Percentiles rank a stretch among this genome's conserved stretches.
phyloP scores from a whole-genome alignment of 805 yeast genomes.

The Candida sakaeoensis region DNA sequence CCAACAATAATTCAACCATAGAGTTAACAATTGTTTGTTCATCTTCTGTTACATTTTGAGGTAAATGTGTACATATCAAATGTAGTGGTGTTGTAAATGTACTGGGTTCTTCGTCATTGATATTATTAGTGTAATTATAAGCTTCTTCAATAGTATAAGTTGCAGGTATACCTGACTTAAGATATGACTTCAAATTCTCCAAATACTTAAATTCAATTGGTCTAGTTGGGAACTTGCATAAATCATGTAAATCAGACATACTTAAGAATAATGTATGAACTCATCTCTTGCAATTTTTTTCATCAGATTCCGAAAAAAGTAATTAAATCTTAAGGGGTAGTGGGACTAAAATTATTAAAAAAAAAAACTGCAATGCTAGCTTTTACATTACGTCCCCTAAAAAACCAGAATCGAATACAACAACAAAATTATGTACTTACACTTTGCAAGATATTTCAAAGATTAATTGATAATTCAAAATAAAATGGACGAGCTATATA shows the following conservation, averaged over 20 bases:
- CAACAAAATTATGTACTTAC: too few species aligned
- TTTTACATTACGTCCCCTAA: too few species aligned
- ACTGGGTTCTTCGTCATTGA: constrained; percentile 32
- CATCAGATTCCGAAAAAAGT: background rate
- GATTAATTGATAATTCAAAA: too few species aligned
- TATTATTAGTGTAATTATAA: constrained; percentile 47
- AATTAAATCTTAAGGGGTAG: background rate
- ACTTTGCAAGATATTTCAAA: too few species aligned
- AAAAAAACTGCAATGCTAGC: too few species aligned
- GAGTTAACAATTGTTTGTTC: constrained; percentile 37
- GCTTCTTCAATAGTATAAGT: constrained; percentile 82
- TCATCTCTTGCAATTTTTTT: constrained; percentile 1
- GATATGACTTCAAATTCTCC: constrained; percentile 40
- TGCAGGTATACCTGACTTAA: constrained; percentile 71
- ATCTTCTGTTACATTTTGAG: constrained; percentile 44
- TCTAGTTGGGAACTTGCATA: constrained; percentile 46
- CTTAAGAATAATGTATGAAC: background rate
- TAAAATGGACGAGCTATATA: too few species aligned
- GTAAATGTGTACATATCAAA: constrained; percentile 53
- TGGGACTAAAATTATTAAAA: too few species aligned
- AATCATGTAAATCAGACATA: constrained; percentile 73
- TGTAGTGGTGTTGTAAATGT: constrained; percentile 78
- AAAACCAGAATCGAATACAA: too few species aligned
- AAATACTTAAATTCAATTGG: constrained; percentile 51
- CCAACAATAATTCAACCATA: constrained; percentile 65